Evolutionary conservation across 2,329 filamentous ascomycete species (phyloP).

Genomic region (Teratosphaeria pseudoeucalypti): DNA sequence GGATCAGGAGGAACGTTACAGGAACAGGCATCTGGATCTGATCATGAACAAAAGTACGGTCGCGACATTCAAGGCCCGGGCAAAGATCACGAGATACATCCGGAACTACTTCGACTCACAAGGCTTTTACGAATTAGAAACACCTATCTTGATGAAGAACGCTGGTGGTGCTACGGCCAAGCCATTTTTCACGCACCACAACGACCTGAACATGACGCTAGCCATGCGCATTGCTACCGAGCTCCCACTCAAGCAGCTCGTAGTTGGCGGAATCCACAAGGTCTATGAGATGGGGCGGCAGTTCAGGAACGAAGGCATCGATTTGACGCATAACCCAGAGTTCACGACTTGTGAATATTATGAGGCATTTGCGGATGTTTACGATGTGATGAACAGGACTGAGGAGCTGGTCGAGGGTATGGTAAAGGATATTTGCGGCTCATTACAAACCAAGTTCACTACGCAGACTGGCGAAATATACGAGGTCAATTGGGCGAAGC

Average conservation of each 20-base stretch:
- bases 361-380: constrained; percentile 72
- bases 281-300: constrained; percentile 94
- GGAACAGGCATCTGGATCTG: constrained; percentile 87
- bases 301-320: constrained; percentile 88
- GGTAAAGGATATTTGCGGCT: constrained; percentile 78
- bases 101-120: constrained; percentile 73
- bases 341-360: constrained; percentile 99
- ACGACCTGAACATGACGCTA: constrained; percentile 88
- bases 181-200: constrained; percentile 92
- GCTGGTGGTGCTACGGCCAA: constrained; percentile 91
- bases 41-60: constrained; percentile 90
- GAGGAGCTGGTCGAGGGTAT: constrained; percentile 86
- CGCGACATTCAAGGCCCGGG: constrained; percentile 72
- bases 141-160: constrained; percentile 93
- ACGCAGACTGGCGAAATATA: constrained; percentile 78
- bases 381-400: constrained; percentile 82
- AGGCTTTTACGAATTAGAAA: constrained; percentile 92
- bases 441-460: constrained; percentile 51
- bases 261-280: constrained; percentile 86
- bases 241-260: constrained; percentile 89
- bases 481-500: constrained; percentile 90
- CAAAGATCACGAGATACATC: constrained; percentile 82
- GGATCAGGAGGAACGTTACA: constrained; percentile 85
- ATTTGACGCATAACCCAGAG: constrained; percentile 93
- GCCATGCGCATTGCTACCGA: constrained; percentile 93